Percentiles rank a stretch among this genome's conserved stretches.
phyloP scores from a whole-genome alignment of 495 filamentous ascomycete genomes.

The Penicillium paxilli region DNA sequence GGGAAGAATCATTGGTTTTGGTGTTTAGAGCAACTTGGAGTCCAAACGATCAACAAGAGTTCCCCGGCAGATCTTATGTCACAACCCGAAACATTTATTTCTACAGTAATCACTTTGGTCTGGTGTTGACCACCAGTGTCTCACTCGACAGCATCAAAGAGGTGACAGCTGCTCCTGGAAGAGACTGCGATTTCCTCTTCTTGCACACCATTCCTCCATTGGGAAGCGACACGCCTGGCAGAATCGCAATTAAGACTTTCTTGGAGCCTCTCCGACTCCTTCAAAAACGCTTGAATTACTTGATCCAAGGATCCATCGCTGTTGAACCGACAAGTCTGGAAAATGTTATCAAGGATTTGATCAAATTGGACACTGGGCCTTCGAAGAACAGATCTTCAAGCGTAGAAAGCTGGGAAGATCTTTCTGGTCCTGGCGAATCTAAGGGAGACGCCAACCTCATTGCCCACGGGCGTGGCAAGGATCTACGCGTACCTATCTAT shows the following conservation, averaged over 20 bases:
- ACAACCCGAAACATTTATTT: conserved; percentile 88
- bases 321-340: conserved; percentile 63
- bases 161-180: conserved; percentile 84
- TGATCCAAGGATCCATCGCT: conserved; percentile 73
- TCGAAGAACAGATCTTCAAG: conserved; percentile 66
- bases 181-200: conserved; percentile 92
- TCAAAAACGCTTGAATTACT: conserved; percentile 77
- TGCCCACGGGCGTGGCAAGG: conserved; percentile 41
- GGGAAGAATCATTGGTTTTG: conserved; percentile 75
- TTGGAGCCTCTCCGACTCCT: conserved; percentile 82
- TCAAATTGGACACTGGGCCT: conserved; percentile 67
- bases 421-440: conserved; percentile 55
- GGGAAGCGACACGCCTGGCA: conserved; percentile 62
- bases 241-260: conserved; percentile 88
- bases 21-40: conserved; percentile 76
- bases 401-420: conserved; percentile 91
- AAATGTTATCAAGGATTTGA: conserved; percentile 62
- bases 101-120: conserved; percentile 91
- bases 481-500: conserved; percentile 60
- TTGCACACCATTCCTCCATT: conserved; percentile 70
- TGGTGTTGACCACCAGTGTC: conserved; percentile 78
- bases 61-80: conserved; percentile 86
- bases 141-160: conserved; percentile 75
- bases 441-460: conserved; percentile 15
- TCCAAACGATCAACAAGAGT: conserved; percentile 74